Base-by-base conservation (phyloP, 2,329 filamentous ascomycete genomes). In the Aspergillus sp. region DNA sequence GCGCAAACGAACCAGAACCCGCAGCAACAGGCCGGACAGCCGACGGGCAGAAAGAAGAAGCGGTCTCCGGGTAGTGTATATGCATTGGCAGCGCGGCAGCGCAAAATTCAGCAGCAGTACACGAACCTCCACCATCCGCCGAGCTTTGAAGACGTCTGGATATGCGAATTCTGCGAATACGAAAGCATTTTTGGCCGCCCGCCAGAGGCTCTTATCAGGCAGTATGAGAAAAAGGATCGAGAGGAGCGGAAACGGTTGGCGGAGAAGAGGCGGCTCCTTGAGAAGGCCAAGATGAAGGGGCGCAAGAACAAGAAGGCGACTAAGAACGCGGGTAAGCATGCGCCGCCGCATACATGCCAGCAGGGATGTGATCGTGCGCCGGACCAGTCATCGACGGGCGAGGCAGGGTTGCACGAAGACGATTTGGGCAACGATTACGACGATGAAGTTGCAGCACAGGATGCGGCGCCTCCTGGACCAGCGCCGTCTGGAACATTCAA, bases 91-190 rank as follows among this genome's bases (percentile, higher is more conserved):
- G 88, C 86, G 15, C 77, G 78, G 15, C 77, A 86, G 43, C 81
- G 91, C 5, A 80, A 81, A 37, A 74, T 83, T 29, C 73, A 84
- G 50, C 83, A 91, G 39, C 75, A 83, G 48, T 80, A 82, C 43
- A 72, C 75, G 35, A 93, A 91, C 56, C 76, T 75, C 40, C 78
- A 82, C 48, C 79, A 83, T 49, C 81, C 83, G 1, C 82, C 82
- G 0, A 66, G 62, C 12, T 56, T 66, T 2, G 81, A 85, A 43
- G 84, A 94, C 40, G 74, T 86, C 31, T 96, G 88, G 84, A 86
- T 96, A 29, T 98, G 91, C 62, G 85, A 95, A 52, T 96, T 96
- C 56, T 98, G 91, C 66, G 91, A 98, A 59, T 98, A 95, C 54
- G 89, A 96, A 61, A 77, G 78, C 32, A 95, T 98, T 30, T 96